A percentile compares a stretch with the other conserved stretches of the same genome.
These are phyloP conservation scores for Leishmania guyanensis DNA, from an alignment of 208 protist species.

Conservation along the genomic window DNA sequence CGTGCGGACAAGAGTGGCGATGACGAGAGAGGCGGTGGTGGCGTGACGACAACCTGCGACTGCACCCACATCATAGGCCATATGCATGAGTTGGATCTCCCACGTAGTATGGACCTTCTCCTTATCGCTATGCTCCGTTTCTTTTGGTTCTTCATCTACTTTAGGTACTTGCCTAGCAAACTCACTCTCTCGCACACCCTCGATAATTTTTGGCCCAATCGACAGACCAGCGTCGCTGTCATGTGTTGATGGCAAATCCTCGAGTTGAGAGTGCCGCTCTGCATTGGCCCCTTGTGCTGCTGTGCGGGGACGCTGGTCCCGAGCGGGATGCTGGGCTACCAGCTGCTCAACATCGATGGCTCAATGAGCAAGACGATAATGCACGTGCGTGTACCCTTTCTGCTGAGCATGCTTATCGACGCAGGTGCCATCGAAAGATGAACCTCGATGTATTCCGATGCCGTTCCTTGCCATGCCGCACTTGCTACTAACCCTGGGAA, in stretches of 20 bases:
- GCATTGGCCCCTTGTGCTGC: conserved; percentile 21
- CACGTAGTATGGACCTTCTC: neutral
- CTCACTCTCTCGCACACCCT: neutral
- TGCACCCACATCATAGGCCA: neutral
- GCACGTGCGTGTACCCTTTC: conserved; percentile 16
- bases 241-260: neutral
- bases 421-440: conserved; percentile 16
- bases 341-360: conserved; percentile 19
- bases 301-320: conserved; percentile 23
- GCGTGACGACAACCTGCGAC: neutral
- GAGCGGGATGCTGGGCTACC: conserved; percentile 24
- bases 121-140: neutral
- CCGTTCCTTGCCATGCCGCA: conserved; percentile 24
- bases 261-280: neutral
- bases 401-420: conserved; percentile 23
- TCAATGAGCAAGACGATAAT: conserved; percentile 16
- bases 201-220: neutral
- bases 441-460: conserved; percentile 19
- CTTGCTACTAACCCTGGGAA: conserved; percentile 20
- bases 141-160: neutral
- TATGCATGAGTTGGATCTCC: neutral
- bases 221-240: neutral
- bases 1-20: neutral
- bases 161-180: neutral
- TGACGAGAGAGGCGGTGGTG: neutral